Evolutionary conservation across 257 asterid species (phyloP).

Genomic region (Cruciata laevipes): DNA sequence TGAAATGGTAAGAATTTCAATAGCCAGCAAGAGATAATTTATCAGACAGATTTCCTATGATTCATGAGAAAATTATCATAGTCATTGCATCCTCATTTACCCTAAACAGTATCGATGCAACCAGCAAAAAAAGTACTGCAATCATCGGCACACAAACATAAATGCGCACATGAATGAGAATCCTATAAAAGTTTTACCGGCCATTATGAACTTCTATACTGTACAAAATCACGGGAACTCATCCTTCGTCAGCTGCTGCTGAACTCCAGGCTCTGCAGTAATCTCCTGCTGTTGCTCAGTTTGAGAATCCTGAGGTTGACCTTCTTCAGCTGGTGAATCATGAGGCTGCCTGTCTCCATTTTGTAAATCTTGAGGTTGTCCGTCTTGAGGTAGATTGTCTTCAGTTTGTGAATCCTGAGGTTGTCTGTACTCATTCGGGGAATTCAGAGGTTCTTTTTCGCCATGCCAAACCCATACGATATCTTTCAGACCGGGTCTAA

Average conservation of each 20-base stretch:
- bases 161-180: not conserved
- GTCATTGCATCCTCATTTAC: not conserved
- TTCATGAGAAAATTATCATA: not conserved
- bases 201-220: constrained; percentile 5
- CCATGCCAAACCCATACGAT: constrained; percentile 76
- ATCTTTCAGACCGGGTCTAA: constrained; percentile 75
- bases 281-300: constrained; percentile 16
- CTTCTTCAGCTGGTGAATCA: constrained; percentile 15
- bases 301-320: too few species aligned
- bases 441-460: constrained; percentile 26
- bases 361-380: constrained; percentile 6
- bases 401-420: constrained; percentile 11
- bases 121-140: not conserved
- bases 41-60: not conserved
- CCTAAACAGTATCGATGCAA: not conserved
- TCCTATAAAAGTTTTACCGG: not conserved
- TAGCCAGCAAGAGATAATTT: not conserved
- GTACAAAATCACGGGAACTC: constrained; percentile 34
- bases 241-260: constrained; percentile 29
- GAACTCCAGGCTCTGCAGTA: constrained; percentile 16
- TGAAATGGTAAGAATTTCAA: not conserved
- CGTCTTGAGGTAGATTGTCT: constrained; percentile 27
- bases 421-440: constrained; percentile 5
- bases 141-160: not conserved
- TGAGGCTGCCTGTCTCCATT: constrained; percentile 9